Evolutionary conservation across 805 yeast species (phyloP).

Genomic region (Schwanniomyces occidentalis): DNA sequence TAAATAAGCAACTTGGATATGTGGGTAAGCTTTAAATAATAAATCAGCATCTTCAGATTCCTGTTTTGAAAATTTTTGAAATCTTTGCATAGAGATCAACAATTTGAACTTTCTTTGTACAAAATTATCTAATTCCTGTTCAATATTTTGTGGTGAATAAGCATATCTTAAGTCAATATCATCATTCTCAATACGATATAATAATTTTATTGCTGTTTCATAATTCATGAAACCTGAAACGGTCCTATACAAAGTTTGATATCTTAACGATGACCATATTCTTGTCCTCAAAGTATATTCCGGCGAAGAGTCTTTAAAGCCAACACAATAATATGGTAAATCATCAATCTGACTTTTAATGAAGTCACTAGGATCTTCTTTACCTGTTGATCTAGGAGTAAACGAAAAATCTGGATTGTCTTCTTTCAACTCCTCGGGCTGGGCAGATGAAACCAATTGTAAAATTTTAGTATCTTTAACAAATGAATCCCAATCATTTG

Average conservation of each 20-base stretch:
- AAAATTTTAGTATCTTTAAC: slow-evolving; percentile 69
- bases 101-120: slow-evolving; percentile 78
- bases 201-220: slow-evolving; percentile 65
- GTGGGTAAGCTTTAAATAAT: slow-evolving; percentile 73
- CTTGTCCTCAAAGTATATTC: slow-evolving; percentile 70
- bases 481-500: slow-evolving; percentile 78
- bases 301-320: slow-evolving; percentile 67
- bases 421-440: slow-evolving; percentile 4
- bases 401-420: slow-evolving; percentile 2
- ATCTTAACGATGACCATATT: slow-evolving; percentile 82
- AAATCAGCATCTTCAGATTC: slow-evolving; percentile 71
- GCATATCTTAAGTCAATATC: slow-evolving; percentile 30
- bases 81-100: slow-evolving; percentile 86
- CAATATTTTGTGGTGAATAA: slow-evolving; percentile 10
- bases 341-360: slow-evolving; percentile 52
- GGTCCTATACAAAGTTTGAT: slow-evolving; percentile 83
- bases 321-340: slow-evolving; percentile 69
- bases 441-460: slow-evolving; percentile 9
- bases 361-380: slow-evolving; percentile 12
- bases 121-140: slow-evolving; percentile 37
- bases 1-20: slow-evolving; percentile 54
- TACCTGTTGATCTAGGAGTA: slow-evolving; percentile 9
- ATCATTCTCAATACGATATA: slow-evolving; percentile 67
- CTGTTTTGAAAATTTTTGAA: slow-evolving; percentile 58
- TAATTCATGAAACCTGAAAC: slow-evolving; percentile 84